Conservation (phyloP, 108 stramenopile species). For the Nitzschia inconspicua region DNA sequence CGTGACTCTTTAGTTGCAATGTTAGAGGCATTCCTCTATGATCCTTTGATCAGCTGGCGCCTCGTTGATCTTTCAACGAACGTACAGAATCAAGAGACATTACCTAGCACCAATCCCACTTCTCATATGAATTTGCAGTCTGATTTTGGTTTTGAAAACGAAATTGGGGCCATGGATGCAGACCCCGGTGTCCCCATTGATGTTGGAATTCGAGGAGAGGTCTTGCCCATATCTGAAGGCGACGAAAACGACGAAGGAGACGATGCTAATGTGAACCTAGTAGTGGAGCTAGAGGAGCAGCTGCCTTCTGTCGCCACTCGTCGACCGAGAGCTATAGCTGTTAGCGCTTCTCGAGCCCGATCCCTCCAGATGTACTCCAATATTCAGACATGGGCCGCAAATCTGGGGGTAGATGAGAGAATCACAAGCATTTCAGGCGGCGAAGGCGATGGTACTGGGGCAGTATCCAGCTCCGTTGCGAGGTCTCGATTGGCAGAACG, state of each 20-base stretch:
- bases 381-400: slow-evolving; percentile 70
- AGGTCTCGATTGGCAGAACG: slow-evolving; percentile 58
- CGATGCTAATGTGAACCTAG: slow-evolving; percentile 17
- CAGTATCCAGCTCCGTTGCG: slow-evolving; percentile 51
- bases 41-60: slow-evolving; percentile 99
- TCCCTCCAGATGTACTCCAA: slow-evolving; percentile 72
- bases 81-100: slow-evolving; percentile 2
- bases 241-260: slow-evolving; percentile 46
- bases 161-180: slow-evolving; percentile 4
- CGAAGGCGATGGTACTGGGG: slow-evolving; percentile 29
- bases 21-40: slow-evolving; percentile 99
- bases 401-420: slow-evolving; percentile 51
- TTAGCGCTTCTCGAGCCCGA: slow-evolving; percentile 23
- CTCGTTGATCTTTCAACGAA: slow-evolving; percentile 54
- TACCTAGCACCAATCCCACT: background rate
- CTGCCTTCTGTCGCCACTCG: background rate
- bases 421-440: slow-evolving; percentile 67
- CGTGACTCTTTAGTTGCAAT: slow-evolving; percentile 95
- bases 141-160: background rate
- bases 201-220: slow-evolving; percentile 8
- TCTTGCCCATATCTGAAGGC: slow-evolving; percentile 41
- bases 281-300: background rate
- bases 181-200: slow-evolving; percentile 25
- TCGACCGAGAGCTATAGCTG: background rate
- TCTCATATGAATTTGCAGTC: background rate